Conservation (phyloP, 2,329 filamentous ascomycete genomes). For the Aureobasidium sp. region DNA sequence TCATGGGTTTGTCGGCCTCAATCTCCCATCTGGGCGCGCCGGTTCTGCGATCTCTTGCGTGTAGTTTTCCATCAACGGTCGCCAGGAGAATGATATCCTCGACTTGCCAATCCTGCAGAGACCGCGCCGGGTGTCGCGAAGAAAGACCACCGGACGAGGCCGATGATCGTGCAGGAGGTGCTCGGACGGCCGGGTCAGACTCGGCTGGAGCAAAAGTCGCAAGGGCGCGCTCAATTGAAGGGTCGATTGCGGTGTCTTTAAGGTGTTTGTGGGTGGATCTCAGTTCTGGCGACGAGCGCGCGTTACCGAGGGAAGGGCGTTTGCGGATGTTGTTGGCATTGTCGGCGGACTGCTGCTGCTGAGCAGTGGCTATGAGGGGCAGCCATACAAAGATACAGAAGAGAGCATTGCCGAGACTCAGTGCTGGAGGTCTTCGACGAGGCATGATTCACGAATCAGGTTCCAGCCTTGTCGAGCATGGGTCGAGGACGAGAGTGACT, state of each 20-base stretch:
- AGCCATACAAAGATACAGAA: slow-evolving; percentile 25
- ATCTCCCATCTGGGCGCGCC: slow-evolving; percentile 81
- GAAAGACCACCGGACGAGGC: slow-evolving; percentile 52
- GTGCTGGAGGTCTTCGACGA: slow-evolving; percentile 25
- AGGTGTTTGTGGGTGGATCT: slow-evolving; percentile 20
- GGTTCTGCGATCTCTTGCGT: slow-evolving; percentile 82
- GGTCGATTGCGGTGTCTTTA: slow-evolving; percentile 26
- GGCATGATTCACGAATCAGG: slow-evolving; percentile 26
- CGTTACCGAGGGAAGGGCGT: slow-evolving; percentile 17
- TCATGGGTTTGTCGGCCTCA: slow-evolving; percentile 76
- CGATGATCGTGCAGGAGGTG: slow-evolving; percentile 65
- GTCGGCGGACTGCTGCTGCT: slow-evolving; percentile 31
- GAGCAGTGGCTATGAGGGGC: slow-evolving; percentile 29
- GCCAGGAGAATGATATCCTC: slow-evolving; percentile 99
- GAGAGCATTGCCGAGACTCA: slow-evolving; percentile 24
- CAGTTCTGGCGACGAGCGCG: slow-evolving; percentile 23
- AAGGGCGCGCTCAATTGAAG: slow-evolving; percentile 79
- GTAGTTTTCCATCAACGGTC: slow-evolving; percentile 96
- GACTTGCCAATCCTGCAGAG: slow-evolving; percentile 98
- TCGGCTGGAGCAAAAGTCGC: slow-evolving; percentile 93
- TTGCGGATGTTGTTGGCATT: slow-evolving; percentile 10
- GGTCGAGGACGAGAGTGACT: background rate
- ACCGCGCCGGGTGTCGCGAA: slow-evolving; percentile 90
- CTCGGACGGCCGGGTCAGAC: slow-evolving; percentile 73
- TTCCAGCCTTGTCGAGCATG: background rate